Evolutionary conservation across 345 rosid genomes (phyloP).

Genomic region (Alliaria petiolata): DNA sequence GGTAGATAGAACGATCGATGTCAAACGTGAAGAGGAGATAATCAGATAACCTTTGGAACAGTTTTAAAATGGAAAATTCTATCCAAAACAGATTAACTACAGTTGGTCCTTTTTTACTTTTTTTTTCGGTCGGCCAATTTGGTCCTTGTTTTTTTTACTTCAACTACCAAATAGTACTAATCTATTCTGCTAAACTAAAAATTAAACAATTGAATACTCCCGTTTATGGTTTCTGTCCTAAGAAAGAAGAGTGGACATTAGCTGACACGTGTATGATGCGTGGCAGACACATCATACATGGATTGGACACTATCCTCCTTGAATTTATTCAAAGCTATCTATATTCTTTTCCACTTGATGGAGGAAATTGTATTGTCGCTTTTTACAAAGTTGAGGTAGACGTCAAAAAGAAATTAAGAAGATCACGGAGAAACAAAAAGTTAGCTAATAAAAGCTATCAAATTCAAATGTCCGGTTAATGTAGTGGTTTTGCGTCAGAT

Average conservation of each 20-base stretch:
- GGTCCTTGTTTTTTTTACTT: background rate
- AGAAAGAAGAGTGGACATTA: background rate
- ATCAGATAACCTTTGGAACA: background rate
- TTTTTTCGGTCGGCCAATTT: too few species aligned
- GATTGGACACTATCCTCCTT: constrained; percentile 3
- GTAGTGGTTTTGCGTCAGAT: background rate
- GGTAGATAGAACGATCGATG: background rate
- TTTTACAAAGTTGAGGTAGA: constrained; percentile 6
- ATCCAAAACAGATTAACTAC: background rate
- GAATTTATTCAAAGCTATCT: background rate
- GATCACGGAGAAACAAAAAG: background rate
- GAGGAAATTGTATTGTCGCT: background rate
- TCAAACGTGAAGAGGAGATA: background rate
- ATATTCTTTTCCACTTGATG: background rate
- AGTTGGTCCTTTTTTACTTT: background rate
- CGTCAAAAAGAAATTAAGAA: background rate
- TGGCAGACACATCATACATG: constrained; percentile 12
- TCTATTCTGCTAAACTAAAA: background rate
- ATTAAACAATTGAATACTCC: background rate
- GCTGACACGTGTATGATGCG: constrained; percentile 13
- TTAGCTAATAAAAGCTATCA: background rate
- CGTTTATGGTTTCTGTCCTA: background rate
- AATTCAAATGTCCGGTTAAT: background rate
- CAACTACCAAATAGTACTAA: background rate
- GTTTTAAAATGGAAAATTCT: background rate